Evolutionary conservation across 1,139 yeast species (phyloP), one percentile per base, ranked within the genome.

Genomic region (Blastobotrys buckinghamii): DNA sequence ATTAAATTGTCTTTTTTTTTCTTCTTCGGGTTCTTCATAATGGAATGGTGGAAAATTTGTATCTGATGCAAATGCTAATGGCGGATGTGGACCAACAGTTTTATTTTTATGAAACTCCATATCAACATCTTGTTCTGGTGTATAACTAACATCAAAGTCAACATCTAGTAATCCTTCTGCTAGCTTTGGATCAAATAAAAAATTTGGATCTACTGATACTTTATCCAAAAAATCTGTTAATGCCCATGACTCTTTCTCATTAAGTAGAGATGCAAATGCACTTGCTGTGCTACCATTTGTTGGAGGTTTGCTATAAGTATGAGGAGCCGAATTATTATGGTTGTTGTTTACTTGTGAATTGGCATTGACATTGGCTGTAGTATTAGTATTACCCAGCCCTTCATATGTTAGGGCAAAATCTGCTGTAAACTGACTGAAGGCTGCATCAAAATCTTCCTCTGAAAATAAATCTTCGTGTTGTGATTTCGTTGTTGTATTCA

Each of bases 191-290:
- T 66, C 65, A 45, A 63, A 58, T 32, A 64, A 46, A 50, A 62
- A 63, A 44, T 66, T 59, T 6, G 71, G 66, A 51, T 69, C 71
- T n/a, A 57, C 60, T 17, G 68, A 60, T 40, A 70, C 61, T 46
- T 61, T 65, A 50, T 69, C 73, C 44, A 70, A 55, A 50, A 69
- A 69, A 27, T 58, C 60, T 12, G 67, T 52, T 45, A 69, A 62
- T 29, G 70, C 70, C 26, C 57, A 52, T n/a, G 67, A 58, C 53
- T 69, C 73, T 37, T 58, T 60, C 35, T 62, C 65, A 50, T 64
- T 67, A 42, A 69, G 59, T 43, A 69, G 61, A 17, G 66, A 63
- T 15, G 47, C 47, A 37, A 48, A 48, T 3, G 44, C 43, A 29
- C 41, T 44, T 12, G 50, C 47, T 9, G 32, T 27, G n/a, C 33